These are phyloP conservation scores for Persicaria tinctoria DNA, from an alignment of 148 eudicot genomes.

Conservation along the genomic window DNA sequence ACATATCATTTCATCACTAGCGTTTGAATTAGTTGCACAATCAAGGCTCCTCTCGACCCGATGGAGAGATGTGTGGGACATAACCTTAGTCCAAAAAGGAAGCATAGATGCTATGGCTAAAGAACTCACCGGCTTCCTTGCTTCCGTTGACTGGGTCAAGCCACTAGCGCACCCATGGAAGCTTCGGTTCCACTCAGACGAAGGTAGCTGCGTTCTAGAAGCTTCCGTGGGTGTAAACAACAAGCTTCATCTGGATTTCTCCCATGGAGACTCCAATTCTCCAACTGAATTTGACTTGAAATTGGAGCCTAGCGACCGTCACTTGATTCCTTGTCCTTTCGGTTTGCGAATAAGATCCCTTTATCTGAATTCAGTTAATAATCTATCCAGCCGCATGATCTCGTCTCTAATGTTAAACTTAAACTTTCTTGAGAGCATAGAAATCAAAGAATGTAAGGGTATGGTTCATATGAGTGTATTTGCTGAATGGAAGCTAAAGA, in stretches of 20 bases:
- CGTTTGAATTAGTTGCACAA: neutral
- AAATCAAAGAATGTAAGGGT: constrained; percentile 7
- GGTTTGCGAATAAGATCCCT: constrained; percentile 11
- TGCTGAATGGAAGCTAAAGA: constrained; percentile 8
- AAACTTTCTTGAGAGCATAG: constrained; percentile 14
- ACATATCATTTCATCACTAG: neutral
- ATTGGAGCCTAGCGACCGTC: neutral
- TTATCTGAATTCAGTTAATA: constrained; percentile 16
- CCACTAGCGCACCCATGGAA: constrained; percentile 13
- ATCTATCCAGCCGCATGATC: constrained; percentile 10
- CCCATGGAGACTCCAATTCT: neutral
- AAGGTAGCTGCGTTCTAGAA: neutral
- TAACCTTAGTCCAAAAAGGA: constrained; percentile 5
- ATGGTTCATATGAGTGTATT: constrained; percentile 10
- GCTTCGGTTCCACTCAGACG: constrained; percentile 11
- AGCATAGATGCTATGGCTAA: constrained; percentile 1
- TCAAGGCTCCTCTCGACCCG: constrained; percentile 1
- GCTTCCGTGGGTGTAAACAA: constrained; percentile 13
- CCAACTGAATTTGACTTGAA: constrained; percentile 11
- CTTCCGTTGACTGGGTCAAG: constrained; percentile 7
- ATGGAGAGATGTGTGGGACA: neutral
- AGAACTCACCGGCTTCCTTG: neutral
- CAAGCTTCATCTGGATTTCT: constrained; percentile 23
- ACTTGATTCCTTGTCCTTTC: neutral
- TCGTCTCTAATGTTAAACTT: constrained; percentile 11